Evolutionary conservation across 768 basidiomycete genomes (phyloP).

Genomic region (Auricularia cornea): DNA sequence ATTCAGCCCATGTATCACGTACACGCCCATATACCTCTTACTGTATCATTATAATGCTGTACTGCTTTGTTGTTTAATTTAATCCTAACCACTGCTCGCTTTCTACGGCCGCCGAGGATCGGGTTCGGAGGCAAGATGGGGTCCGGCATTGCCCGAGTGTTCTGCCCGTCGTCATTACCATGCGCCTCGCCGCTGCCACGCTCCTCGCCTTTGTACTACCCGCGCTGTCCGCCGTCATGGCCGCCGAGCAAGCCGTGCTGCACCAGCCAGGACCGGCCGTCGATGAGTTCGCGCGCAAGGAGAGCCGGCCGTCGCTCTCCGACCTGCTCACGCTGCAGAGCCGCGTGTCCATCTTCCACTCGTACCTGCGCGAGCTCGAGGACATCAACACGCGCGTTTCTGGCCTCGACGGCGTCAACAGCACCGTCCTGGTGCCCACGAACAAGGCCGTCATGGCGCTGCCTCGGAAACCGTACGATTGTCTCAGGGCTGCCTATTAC

Average conservation of each 20-base stretch:
- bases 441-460: slow-evolving; percentile 84
- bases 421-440: slow-evolving; percentile 72
- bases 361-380: slow-evolving; percentile 65
- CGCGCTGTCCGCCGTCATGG: neutral
- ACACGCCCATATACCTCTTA: no score
- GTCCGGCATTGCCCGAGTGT: no score
- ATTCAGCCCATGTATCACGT: neutral
- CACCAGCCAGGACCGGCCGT: neutral
- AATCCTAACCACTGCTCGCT: no score
- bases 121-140: no score
- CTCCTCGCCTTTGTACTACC: neutral
- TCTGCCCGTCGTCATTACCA: neutral
- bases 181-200: neutral
- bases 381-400: slow-evolving; percentile 46
- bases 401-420: slow-evolving; percentile 16
- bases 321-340: slow-evolving; percentile 74
- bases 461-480: slow-evolving; percentile 68
- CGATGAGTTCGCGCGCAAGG: neutral
- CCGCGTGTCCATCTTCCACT: slow-evolving; percentile 73
- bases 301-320: slow-evolving; percentile 45
- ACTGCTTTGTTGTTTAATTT: no score
- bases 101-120: no score
- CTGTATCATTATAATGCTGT: no score
- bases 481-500: neutral
- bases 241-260: neutral